Conservation (phyloP, 1,284 basidiomycete genomes). For the Cutaneotrichosporon sp. region DNA sequence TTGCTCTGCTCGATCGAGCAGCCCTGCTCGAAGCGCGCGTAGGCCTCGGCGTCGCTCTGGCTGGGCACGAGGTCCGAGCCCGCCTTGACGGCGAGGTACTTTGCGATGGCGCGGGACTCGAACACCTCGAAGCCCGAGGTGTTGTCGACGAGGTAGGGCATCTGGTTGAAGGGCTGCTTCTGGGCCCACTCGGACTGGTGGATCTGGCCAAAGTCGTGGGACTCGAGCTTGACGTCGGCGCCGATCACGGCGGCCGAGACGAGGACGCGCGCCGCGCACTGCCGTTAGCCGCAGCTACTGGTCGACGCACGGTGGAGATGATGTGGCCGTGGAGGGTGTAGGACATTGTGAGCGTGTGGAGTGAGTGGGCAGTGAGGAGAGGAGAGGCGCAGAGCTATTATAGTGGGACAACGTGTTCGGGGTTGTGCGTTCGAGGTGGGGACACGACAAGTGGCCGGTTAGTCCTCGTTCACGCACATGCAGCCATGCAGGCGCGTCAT, state of each 20-base stretch:
- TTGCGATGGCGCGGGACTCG: conserved; percentile 61
- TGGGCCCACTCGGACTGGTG: conserved; percentile 57
- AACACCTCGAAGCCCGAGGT: conserved; percentile 45
- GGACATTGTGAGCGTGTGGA: conserved; percentile 9
- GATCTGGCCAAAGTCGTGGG: conserved; percentile 52
- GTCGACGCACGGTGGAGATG: conserved; percentile 26
- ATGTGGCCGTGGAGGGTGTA: conserved; percentile 26
- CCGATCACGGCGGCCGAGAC: conserved; percentile 20
- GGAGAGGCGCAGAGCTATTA: neutral
- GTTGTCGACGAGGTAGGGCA: conserved; percentile 62
- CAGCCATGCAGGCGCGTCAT: too few species aligned
- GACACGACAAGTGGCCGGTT: too few species aligned
- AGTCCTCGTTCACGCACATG: too few species aligned
- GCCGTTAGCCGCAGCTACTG: conserved; percentile 4
- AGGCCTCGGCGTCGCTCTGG: conserved; percentile 51
- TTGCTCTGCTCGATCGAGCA: conserved; percentile 57
- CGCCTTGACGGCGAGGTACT: conserved; percentile 44
- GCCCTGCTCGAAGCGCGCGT: conserved; percentile 62
- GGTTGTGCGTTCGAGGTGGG: too few species aligned
- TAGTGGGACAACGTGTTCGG: too few species aligned
- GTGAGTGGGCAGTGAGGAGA: neutral
- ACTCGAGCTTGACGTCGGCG: conserved; percentile 34
- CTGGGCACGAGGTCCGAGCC: conserved; percentile 32
- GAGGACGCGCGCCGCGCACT: conserved; percentile 34
- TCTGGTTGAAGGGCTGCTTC: conserved; percentile 66